These are phyloP conservation scores for Seiridium unicorne DNA, from an alignment of 2,329 filamentous ascomycete genomes.

Conservation along the genomic window DNA sequence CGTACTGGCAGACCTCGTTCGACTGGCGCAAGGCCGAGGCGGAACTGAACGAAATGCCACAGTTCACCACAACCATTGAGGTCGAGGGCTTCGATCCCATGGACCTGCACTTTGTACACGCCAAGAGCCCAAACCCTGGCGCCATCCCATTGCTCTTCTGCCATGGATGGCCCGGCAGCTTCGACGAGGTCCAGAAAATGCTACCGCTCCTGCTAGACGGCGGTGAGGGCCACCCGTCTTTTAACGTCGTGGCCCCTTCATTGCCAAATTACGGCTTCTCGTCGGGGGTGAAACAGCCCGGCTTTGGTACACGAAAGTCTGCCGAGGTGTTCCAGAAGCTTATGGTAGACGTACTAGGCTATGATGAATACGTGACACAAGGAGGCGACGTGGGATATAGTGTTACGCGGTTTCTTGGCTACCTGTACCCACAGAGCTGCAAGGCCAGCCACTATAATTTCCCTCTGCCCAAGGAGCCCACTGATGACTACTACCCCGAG, in stretches of 20 bases:
- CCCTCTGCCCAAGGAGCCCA: neutral
- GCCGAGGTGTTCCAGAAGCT: conserved; percentile 58
- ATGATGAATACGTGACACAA: conserved; percentile 53
- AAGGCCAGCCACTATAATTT: conserved; percentile 46
- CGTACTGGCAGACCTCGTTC: conserved; percentile 55
- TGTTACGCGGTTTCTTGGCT: conserved; percentile 59
- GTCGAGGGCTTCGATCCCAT: conserved; percentile 58
- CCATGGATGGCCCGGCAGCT: conserved; percentile 53
- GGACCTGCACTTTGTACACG: conserved; percentile 62
- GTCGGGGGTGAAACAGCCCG: conserved; percentile 35
- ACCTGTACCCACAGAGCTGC: conserved; percentile 60
- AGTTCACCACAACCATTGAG: conserved; percentile 52
- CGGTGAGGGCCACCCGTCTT: conserved; percentile 29
- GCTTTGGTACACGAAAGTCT: conserved; percentile 56
- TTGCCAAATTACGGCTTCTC: conserved; percentile 46
- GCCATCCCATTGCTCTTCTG: conserved; percentile 24
- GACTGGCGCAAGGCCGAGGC: conserved; percentile 62
- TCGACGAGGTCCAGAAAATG: conserved; percentile 58
- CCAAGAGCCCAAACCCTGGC: conserved; percentile 45
- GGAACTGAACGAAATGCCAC: conserved; percentile 57
- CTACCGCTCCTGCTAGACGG: conserved; percentile 34
- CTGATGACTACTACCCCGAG: conserved; percentile 2
- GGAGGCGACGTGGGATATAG: conserved; percentile 70
- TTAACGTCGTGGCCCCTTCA: conserved; percentile 46
- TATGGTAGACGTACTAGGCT: conserved; percentile 56